A percentile compares a stretch with the other conserved stretches of the same genome.
Conservation (phyloP, 108 stramenopile species). For the Stephanodiscus minutulus region DNA sequence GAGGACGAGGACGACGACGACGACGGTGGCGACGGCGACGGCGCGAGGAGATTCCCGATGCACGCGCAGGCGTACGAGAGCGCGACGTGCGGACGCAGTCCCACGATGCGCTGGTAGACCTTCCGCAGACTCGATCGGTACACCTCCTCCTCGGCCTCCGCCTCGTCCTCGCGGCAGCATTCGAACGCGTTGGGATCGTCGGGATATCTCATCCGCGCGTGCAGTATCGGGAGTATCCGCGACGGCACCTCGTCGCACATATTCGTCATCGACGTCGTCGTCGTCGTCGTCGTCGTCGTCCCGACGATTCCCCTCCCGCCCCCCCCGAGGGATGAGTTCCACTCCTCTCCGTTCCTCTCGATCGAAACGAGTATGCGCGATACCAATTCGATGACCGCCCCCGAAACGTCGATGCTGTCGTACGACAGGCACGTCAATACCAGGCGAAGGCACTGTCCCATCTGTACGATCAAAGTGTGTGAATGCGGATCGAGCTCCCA, state of each 20-base stretch:
- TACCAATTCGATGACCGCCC: constrained; percentile 63
- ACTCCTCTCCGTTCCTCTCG: constrained; percentile 29
- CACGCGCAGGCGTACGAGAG: constrained; percentile 57
- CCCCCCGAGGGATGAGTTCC: neutral
- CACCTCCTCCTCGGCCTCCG: constrained; percentile 73
- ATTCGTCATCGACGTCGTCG: constrained; percentile 6
- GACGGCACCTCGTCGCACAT: constrained; percentile 34
- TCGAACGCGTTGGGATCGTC: constrained; percentile 64
- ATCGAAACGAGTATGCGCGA: constrained; percentile 21
- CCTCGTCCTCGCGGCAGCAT: constrained; percentile 74
- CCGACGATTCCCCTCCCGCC: neutral
- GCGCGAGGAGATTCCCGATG: constrained; percentile 17
- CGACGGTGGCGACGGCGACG: constrained; percentile 20
- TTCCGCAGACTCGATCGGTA: constrained; percentile 71
- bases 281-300: neutral
- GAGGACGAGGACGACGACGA: constrained; percentile 50
- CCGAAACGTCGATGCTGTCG: constrained; percentile 84
- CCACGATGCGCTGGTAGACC: constrained; percentile 61
- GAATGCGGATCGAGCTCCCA: constrained; percentile 27
- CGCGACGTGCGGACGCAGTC: constrained; percentile 47
- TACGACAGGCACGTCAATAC: constrained; percentile 54
- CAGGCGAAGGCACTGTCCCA: constrained; percentile 59
- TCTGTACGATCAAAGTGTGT: constrained; percentile 8
- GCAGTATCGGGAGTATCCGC: constrained; percentile 49
- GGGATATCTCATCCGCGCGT: constrained; percentile 73